These are phyloP conservation scores for Aspergillus hancockii DNA, from an alignment of 495 filamentous ascomycete genomes.

Conservation along the genomic window DNA sequence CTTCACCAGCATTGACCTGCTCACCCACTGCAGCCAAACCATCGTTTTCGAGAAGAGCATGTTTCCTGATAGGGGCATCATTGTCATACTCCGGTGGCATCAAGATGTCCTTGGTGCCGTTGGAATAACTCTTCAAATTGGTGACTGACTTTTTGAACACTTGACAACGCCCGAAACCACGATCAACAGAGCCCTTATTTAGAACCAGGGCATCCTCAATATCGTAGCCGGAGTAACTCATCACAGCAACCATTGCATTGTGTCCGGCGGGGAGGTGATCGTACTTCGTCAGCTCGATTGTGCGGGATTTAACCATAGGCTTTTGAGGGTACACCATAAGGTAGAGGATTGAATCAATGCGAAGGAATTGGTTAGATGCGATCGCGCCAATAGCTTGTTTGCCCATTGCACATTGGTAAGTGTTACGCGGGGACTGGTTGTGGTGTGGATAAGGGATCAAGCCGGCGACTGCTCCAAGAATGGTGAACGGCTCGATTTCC, in stretches of 20 bases:
- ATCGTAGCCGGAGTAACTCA: slow-evolving; percentile 99
- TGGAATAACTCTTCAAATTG: slow-evolving; percentile 76
- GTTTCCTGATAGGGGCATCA: slow-evolving; percentile 67
- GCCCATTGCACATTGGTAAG: slow-evolving; percentile 99
- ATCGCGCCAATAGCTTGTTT: slow-evolving; percentile 99
- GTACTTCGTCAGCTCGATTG: slow-evolving; percentile 95
- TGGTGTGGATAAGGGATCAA: slow-evolving; percentile 98
- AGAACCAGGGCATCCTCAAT: slow-evolving; percentile 97
- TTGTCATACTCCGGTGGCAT: slow-evolving; percentile 60
- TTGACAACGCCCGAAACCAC: slow-evolving; percentile 94
- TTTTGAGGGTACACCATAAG: slow-evolving; percentile 97
- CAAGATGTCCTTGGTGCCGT: slow-evolving; percentile 74
- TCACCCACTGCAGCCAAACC: slow-evolving; percentile 84
- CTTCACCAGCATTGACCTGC: slow-evolving; percentile 69
- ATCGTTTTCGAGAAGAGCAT: slow-evolving; percentile 72
- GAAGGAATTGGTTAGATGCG: slow-evolving; percentile 93
- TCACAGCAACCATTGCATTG: slow-evolving; percentile 95
- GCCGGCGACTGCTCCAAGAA: slow-evolving; percentile 95
- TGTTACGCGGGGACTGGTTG: slow-evolving; percentile 98
- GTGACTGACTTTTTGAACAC: slow-evolving; percentile 88
- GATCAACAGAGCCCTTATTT: slow-evolving; percentile 91
- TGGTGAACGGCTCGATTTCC: slow-evolving; percentile 97
- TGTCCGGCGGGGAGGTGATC: slow-evolving; percentile 97
- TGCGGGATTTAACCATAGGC: slow-evolving; percentile 94
- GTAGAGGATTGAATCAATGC: slow-evolving; percentile 94